Evolutionary conservation across 306 rosid genomes (phyloP).

Genomic region (Cucurbita argyrosperma): DNA sequence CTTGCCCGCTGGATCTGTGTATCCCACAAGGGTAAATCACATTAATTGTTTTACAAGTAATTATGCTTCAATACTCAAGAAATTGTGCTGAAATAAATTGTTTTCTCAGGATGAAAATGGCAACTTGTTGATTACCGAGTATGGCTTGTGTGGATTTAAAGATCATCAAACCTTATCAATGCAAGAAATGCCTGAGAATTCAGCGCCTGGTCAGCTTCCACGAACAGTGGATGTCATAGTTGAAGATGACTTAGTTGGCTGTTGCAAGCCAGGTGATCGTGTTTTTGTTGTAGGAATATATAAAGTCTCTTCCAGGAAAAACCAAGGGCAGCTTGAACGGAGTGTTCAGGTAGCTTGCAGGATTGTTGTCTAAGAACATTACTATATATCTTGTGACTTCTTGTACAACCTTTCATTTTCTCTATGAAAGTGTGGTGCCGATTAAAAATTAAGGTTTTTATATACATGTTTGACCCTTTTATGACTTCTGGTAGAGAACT

Average conservation of each 20-base stretch:
- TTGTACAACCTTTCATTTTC: background rate
- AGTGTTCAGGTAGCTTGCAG: constrained; percentile 64
- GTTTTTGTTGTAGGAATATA: constrained; percentile 81
- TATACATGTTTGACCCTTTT: background rate
- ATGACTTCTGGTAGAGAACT: background rate
- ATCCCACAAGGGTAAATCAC: constrained; percentile 89
- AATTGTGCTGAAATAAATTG: background rate
- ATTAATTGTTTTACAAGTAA: constrained; percentile 12
- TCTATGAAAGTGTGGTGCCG: background rate
- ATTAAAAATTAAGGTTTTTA: background rate
- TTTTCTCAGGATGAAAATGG: constrained; percentile 70
- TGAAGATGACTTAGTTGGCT: constrained; percentile 92
- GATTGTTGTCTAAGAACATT: background rate
- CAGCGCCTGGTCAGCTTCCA: constrained; percentile 99
- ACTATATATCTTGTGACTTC: background rate
- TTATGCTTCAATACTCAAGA: background rate
- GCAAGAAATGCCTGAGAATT: constrained; percentile 98
- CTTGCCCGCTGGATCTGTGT: constrained; percentile 86
- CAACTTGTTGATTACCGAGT: constrained; percentile 87
- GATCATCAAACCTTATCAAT: constrained; percentile 90
- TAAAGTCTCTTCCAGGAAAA: constrained; percentile 87
- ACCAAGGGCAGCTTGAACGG: constrained; percentile 88
- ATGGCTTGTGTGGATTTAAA: constrained; percentile 82
- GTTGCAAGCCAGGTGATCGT: constrained; percentile 98
- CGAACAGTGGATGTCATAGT: constrained; percentile 78